A percentile compares a stretch with the other conserved stretches of the same genome.
Conservation (phyloP, 2,329 filamentous ascomycete species). For the Pestalotiopsis sp. region DNA sequence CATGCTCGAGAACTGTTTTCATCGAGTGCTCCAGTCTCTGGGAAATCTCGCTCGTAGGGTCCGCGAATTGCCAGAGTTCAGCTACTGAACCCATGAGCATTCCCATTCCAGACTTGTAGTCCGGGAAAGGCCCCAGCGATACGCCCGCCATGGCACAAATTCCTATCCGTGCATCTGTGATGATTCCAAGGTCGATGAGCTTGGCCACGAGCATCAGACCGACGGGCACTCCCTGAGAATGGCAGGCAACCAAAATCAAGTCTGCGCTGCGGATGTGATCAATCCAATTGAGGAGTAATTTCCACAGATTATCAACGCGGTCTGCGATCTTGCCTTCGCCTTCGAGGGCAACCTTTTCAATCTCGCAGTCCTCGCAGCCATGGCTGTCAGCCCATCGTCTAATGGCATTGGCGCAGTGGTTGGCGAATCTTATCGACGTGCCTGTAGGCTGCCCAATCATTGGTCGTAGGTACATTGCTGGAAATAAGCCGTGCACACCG, state of each 20-base stretch:
- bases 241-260: conserved; percentile 88
- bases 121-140: conserved; percentile 87
- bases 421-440: conserved; percentile 91
- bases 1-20: conserved; percentile 73
- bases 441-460: conserved; percentile 95
- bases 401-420: conserved; percentile 82
- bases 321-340: conserved; percentile 92
- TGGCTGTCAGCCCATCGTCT: conserved; percentile 77
- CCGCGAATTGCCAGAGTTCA: conserved; percentile 92
- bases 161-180: conserved; percentile 76
- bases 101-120: conserved; percentile 85
- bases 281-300: conserved; percentile 91
- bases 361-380: conserved; percentile 74
- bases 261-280: conserved; percentile 87
- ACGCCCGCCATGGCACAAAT: conserved; percentile 89
- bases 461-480: conserved; percentile 81
- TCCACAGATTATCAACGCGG: conserved; percentile 91
- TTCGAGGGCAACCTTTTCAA: conserved; percentile 93
- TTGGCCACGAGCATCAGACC: conserved; percentile 91
- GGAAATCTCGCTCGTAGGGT: conserved; percentile 79
- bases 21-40: conserved; percentile 79
- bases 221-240: conserved; percentile 95
- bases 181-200: conserved; percentile 85
- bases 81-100: conserved; percentile 89
- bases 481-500: conserved; percentile 89